Evolutionary conservation across 176 grass and related monocot species (phyloP), one percentile per base, ranked within the genome.

Genomic region (Olyra latifolia): DNA sequence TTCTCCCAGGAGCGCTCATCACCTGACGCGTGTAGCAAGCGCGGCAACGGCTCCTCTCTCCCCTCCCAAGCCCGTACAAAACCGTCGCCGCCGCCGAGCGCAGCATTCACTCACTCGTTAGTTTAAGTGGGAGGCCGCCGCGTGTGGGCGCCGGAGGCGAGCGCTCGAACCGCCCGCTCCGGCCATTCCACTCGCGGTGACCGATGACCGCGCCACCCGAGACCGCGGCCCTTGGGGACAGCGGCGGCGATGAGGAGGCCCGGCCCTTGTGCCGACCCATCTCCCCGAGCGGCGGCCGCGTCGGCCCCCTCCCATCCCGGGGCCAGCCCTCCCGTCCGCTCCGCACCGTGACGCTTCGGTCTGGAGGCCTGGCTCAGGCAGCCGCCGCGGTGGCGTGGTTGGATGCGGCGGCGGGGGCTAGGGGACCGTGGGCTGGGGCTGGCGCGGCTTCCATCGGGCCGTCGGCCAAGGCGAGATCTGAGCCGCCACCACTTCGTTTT

Each of bases 401-500:
- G 8, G 62, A 11, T 67, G 35, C 32, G 22, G 35, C 23, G 49
- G 58, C 8, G 35, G 47, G 62, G 23, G 14, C 3, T 68, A 2
- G 77, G 63, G 77, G 22, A 80, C 49, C 23, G 49, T 17, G 64
- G 64, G 64, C 6, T 22, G 23, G 50, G 38, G 15, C 6, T 27
- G 49, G 1, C 23, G 38, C 10, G 22, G 78, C 22, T 30, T 57
- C 50, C 35, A 35, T 35, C 32, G 35, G 35, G 38, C 47, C 23
- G 50, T 64, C 11, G 35, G 78, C 50, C 78, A 80, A 45, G 78
- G 64, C 25, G 23, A 80, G 38, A 58, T 80, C 78, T 69, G 78
- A 80, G 78, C 49, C 78, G 49, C 50, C 66, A n/a, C 12, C 23
- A 8, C 16, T 40, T 20, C 16, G 16, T 63, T 35, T 15, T 12